Evolutionary conservation across 2,329 filamentous ascomycete genomes (phyloP).

Genomic region (Xenosphaeropsis pyriputrescens): DNA sequence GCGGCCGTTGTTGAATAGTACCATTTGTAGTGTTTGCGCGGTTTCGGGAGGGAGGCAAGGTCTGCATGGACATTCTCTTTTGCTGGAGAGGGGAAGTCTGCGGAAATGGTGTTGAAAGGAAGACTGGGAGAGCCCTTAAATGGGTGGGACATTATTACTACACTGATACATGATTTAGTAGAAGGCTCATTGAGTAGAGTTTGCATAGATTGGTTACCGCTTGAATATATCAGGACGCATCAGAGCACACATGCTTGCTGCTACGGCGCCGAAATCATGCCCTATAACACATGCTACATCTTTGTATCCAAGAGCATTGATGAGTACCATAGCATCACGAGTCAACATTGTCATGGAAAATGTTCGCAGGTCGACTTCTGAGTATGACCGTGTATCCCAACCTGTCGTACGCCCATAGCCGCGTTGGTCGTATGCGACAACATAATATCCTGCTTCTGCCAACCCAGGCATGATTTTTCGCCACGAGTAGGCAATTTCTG

Average conservation of each 20-base stretch:
- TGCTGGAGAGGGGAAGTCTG: constrained; percentile 6
- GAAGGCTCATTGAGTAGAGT: background rate
- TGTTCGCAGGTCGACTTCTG: constrained; percentile 36
- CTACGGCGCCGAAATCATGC: constrained; percentile 52
- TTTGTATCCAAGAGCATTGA: constrained; percentile 43
- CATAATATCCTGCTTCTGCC: constrained; percentile 45
- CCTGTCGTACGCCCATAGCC: constrained; percentile 53
- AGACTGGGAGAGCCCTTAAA: constrained; percentile 37
- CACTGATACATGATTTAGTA: constrained; percentile 9
- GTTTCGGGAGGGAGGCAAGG: constrained; percentile 36
- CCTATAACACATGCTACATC: constrained; percentile 44
- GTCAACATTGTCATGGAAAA: constrained; percentile 44
- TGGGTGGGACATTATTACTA: constrained; percentile 51
- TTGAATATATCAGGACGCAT: constrained; percentile 50
- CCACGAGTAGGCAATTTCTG: constrained; percentile 57
- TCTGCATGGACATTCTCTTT: constrained; percentile 35
- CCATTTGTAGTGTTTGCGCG: constrained; percentile 56
- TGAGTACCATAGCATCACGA: constrained; percentile 44
- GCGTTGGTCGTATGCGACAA: constrained; percentile 52
- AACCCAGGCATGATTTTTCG: constrained; percentile 44
- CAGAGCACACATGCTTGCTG: constrained; percentile 41
- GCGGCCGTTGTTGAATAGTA: constrained; percentile 39
- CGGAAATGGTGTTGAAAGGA: constrained; percentile 28
- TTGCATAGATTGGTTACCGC: background rate
- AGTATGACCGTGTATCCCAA: constrained; percentile 35